Conservation (phyloP, 1,284 basidiomycete genomes). For the Singerocomus rubriflavus region DNA sequence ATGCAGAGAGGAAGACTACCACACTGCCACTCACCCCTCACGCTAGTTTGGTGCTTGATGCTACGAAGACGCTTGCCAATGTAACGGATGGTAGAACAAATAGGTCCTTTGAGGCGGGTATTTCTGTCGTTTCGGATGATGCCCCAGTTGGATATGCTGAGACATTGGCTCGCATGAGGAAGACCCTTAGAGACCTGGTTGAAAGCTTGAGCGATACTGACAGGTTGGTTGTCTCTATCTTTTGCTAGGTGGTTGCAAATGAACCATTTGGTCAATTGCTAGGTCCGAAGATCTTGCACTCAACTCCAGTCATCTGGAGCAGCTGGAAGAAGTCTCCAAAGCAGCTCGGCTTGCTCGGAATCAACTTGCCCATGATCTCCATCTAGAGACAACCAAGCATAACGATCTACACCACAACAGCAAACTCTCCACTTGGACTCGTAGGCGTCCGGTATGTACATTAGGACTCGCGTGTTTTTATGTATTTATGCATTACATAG, state of each 20-base stretch:
- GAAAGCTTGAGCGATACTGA: conserved; percentile 55
- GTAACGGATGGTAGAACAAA: conserved; percentile 12
- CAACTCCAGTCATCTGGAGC: conserved; percentile 45
- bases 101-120: conserved; percentile 27
- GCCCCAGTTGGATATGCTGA: conserved; percentile 44
- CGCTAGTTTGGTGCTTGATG: conserved; percentile 43
- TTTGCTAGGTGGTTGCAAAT: conserved; percentile 7
- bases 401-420: conserved; percentile 12
- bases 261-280: conserved; percentile 6
- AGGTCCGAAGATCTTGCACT: conserved; percentile 38
- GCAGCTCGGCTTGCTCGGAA: conserved; percentile 48
- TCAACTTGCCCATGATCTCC: conserved; percentile 42
- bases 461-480: not conserved
- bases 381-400: conserved; percentile 30
- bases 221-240: conserved; percentile 37
- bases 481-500: conserved; percentile 17
- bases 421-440: conserved; percentile 13
- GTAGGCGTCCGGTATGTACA: conserved; percentile 21
- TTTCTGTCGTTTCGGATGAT: conserved; percentile 27
- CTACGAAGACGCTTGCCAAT: conserved; percentile 29
- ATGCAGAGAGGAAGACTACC: conserved; percentile 15
- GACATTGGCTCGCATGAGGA: conserved; percentile 52
- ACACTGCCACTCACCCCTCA: conserved; percentile 31
- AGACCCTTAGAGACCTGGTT: conserved; percentile 53
- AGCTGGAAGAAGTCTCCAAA: conserved; percentile 54